A percentile compares a stretch with the other conserved stretches of the same genome.
Evolutionary conservation across 176 grass and related monocot species (phyloP).

Genomic region (Cymbopogon citratus): DNA sequence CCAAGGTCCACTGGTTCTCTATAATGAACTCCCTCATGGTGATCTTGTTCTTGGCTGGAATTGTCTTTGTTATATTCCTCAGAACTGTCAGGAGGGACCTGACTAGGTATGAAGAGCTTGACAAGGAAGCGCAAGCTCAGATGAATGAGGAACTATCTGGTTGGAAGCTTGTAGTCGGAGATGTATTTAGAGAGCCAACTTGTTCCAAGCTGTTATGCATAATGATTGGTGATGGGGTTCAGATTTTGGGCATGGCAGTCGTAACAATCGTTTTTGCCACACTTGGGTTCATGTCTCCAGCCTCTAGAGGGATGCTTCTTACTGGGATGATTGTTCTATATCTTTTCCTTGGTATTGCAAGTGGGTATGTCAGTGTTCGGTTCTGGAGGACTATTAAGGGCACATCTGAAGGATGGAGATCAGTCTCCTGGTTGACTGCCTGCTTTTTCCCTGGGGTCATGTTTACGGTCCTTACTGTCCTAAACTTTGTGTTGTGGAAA

Average conservation of each 20-base stretch:
- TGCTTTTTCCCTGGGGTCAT: conserved; percentile 83
- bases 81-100: conserved; percentile 84
- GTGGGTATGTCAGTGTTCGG: conserved; percentile 61
- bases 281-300: conserved; percentile 87
- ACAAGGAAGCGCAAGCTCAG: conserved; percentile 74
- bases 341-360: conserved; percentile 72
- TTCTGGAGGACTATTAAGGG: conserved; percentile 75
- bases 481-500: conserved; percentile 79
- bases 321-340: conserved; percentile 88
- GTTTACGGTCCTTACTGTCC: conserved; percentile 55
- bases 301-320: conserved; percentile 80
- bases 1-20: conserved; percentile 91
- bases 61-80: conserved; percentile 93
- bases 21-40: conserved; percentile 96
- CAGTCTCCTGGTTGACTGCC: conserved; percentile 63
- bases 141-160: conserved; percentile 85
- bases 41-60: conserved; percentile 81
- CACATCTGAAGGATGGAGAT: conserved; percentile 61
- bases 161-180: conserved; percentile 85
- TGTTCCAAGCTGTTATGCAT: conserved; percentile 66
- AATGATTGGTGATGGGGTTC: conserved; percentile 77
- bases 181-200: conserved; percentile 81
- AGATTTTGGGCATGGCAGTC: conserved; percentile 69
- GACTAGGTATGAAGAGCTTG: conserved; percentile 66
- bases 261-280: conserved; percentile 71